Evolutionary conservation across 176 grass and related monocot genomes (phyloP), one percentile per base, ranked within the genome.

Genomic region (Zoysia pacifica): DNA sequence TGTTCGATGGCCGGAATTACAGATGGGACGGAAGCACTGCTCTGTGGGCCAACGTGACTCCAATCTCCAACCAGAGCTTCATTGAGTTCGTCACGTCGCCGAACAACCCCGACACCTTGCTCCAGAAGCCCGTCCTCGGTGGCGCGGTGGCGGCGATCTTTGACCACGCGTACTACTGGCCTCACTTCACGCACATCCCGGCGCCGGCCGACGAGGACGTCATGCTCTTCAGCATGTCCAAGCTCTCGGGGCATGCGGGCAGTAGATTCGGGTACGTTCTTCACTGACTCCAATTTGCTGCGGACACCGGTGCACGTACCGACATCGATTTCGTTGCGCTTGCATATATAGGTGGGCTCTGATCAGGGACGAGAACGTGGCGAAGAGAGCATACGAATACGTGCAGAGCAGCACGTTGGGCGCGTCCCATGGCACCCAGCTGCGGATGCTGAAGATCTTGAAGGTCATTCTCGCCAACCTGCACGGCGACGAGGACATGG

Each of bases 101-200:
- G 0, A 93, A 97, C 69, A 97, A 97, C 80, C 93, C 93, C 1
- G 93, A 93, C 65, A 11, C 83, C 38, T 1, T 44, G 18, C 79
- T 93, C 45, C 11, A 38, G 11, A 1, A 80, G 39, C 76, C 88
- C 11, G 88, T 85, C 69, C 77, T 97, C 52, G 51, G n/a, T 51
- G 68, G 51, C 65, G 53, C 88, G n/a, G 48, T 72, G 40, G 70
- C 70, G 20, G 83, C 74, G 14, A 85, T 97, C 69, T 5, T 77
- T 73, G 90, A 97, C 83, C 88, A 78, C 85, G 93, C 90, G 0
- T 97, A 93, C 73, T 97, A 85, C 63, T 97, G 90, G 86, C 93
- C 93, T 28, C 90, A 93, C 69, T 90, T 82, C 45, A 84, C 93
- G 4, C 80, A 85, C 38, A 87, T 93, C 71, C 86, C 88, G 2